These are phyloP conservation scores for Serpula lacrymans DNA, from an alignment of 768 basidiomycete genomes.

Conservation along the genomic window DNA sequence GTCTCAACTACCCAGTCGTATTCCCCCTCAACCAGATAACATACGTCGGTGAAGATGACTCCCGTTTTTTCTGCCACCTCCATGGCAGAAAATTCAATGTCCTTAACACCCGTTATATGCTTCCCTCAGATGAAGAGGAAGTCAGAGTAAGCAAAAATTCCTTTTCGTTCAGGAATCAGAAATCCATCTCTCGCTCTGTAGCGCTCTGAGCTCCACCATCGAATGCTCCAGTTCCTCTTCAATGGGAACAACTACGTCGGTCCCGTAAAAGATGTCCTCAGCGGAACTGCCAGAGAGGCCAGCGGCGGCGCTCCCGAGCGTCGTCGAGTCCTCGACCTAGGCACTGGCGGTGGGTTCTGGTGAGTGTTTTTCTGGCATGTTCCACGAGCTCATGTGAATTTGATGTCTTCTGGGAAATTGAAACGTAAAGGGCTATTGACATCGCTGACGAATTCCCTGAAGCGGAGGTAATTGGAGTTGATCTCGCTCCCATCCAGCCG, in stretches of 20 bases:
- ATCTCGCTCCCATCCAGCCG: constrained; percentile 72
- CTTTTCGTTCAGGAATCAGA: background rate
- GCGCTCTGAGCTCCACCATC: constrained; percentile 63
- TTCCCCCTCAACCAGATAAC: constrained; percentile 33
- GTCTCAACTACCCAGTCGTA: constrained; percentile 29
- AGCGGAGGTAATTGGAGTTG: constrained; percentile 65
- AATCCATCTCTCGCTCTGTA: constrained; percentile 22
- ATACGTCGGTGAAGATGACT: constrained; percentile 41
- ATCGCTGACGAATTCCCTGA: constrained; percentile 70
- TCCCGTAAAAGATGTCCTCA: constrained; percentile 55
- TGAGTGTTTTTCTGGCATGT: constrained; percentile 25
- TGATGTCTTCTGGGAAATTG: constrained; percentile 2
- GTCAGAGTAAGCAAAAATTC: constrained; percentile 41
- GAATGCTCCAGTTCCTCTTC: constrained; percentile 65
- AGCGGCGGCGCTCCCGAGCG: constrained; percentile 26
- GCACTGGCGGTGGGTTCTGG: constrained; percentile 67
- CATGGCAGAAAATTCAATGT: constrained; percentile 55
- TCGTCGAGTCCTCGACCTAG: constrained; percentile 57
- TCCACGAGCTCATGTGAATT: constrained; percentile 1
- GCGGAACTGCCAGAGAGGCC: constrained; percentile 27
- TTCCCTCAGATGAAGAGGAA: constrained; percentile 68
- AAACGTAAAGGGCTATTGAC: constrained; percentile 56
- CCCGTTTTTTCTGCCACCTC: constrained; percentile 49
- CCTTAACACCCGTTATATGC: constrained; percentile 54
- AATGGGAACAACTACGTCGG: constrained; percentile 63